phyloP scores from a whole-genome alignment of 441 rosid species.

The Brassica hybrid region DNA sequence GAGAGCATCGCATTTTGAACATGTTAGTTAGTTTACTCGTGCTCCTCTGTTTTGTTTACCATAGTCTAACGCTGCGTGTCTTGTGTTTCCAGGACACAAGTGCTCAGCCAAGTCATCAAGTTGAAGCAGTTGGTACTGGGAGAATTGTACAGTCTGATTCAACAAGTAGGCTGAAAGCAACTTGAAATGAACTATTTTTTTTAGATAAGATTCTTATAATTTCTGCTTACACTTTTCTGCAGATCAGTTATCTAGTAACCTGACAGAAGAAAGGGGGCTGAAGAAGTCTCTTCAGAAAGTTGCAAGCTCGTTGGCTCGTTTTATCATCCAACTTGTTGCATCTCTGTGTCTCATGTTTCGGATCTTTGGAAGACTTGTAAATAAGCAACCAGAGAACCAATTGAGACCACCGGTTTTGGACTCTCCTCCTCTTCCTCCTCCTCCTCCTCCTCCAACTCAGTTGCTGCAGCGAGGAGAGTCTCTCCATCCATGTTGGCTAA shows the following conservation, averaged over 20 bases:
- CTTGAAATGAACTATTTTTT: conserved; percentile 10
- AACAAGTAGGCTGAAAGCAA: conserved; percentile 53
- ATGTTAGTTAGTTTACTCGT: conserved; percentile 35
- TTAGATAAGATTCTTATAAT: conserved; percentile 16
- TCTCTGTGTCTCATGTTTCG: conserved; percentile 55
- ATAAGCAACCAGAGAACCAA: conserved; percentile 53
- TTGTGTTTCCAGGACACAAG: conserved; percentile 27
- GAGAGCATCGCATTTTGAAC: conserved; percentile 26
- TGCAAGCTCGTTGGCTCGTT: conserved; percentile 44
- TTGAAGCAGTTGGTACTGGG: conserved; percentile 47
- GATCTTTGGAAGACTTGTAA: conserved; percentile 50
- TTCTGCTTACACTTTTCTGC: conserved; percentile 39
- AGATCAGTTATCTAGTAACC: conserved; percentile 49
- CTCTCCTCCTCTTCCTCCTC: conserved; percentile 47
- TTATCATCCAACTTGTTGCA: conserved; percentile 59
- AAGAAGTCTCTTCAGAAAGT: conserved; percentile 50
- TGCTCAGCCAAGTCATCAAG: conserved; percentile 43
- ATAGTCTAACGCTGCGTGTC: no score
- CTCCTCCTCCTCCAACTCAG: conserved; percentile 40
- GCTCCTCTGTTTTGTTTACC: neutral
- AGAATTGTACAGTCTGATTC: conserved; percentile 51
- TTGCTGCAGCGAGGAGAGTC: conserved; percentile 53
- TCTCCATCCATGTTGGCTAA: conserved; percentile 81
- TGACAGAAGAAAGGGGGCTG: conserved; percentile 40
- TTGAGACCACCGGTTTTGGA: conserved; percentile 43